Evolutionary conservation across 1,139 yeast species (phyloP), one percentile per base, ranked within the genome.

Genomic region (Scheffersomyces quercinus): DNA sequence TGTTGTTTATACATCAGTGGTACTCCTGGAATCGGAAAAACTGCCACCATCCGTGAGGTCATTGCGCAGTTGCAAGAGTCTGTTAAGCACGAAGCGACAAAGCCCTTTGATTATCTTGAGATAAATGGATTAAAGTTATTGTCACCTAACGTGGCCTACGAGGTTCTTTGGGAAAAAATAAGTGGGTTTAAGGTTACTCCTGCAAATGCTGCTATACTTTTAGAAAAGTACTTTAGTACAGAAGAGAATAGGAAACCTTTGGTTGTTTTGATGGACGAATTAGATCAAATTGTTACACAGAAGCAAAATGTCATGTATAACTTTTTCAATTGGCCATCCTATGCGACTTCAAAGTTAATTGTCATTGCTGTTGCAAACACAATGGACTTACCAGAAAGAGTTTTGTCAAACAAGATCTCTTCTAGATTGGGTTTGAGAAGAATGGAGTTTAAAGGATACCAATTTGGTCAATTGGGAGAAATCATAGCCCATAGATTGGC

Each of bases 1-100:
- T 80, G 93, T 14, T 88, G 97, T 55, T 68, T 93, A 5, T 93
- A 91, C 58, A 83, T 93, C 5, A 88, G 97, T 64, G 99, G 99
- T 2, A 90, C 97, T 0, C 99, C 99, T 0, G 99, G 99, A 9
- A 91, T 95, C 4, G 99, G 99, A 11, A 93, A 93, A 61, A 93
- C 99, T 0, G 95, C 96, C 5, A 93, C 98, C 0, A 84, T 93
- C 3, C 70, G 96, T 45, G 96, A 90, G 55, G 98, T 88, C 0
- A 77, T 95, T 36, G 75, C 79, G 26, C 90, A 86, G 54, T 67
- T 93, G 43, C 74, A 69, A 47, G 75, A 67, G 28, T 64, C 76
- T 8, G 69, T 70, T 5, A 59, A 60, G 11, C 69, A 70, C 14
- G 79, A 76, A 3, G 82, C 77, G 41, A 57, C 85, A 29, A 70